Percentiles rank a stretch among this genome's conserved stretches.
These are phyloP conservation scores for Metahyphopichia silvanorum DNA, from an alignment of 805 yeast genomes.

Conservation along the genomic window DNA sequence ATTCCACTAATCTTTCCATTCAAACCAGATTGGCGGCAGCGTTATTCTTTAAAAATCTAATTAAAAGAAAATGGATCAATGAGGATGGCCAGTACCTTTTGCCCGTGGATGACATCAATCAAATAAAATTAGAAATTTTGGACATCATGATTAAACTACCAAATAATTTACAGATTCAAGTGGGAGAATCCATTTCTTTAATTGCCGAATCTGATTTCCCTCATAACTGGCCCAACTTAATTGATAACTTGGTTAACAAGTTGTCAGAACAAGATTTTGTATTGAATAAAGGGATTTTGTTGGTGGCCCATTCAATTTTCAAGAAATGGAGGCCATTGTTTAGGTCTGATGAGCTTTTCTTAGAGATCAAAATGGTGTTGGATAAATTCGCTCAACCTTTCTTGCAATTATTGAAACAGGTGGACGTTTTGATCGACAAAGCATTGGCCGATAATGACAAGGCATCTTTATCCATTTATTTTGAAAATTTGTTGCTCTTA, in stretches of 20 bases:
- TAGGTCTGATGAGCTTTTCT: constrained; percentile 83
- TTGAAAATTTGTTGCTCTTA: constrained; percentile 69
- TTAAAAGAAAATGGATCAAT: constrained; percentile 84
- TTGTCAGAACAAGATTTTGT: constrained; percentile 64
- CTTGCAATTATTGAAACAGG: constrained; percentile 59
- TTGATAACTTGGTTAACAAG: constrained; percentile 69
- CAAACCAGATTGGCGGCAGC: constrained; percentile 84
- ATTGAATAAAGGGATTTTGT: constrained; percentile 78
- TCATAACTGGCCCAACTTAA: constrained; percentile 74
- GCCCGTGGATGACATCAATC: constrained; percentile 54
- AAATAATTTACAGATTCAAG: constrained; percentile 77
- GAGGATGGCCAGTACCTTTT: constrained; percentile 80
- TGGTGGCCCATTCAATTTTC: constrained; percentile 93
- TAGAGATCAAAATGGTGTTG: constrained; percentile 83
- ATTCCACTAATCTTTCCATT: constrained; percentile 49
- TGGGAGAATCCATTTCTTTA: constrained; percentile 88
- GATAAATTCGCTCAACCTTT: constrained; percentile 82
- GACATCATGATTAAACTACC: constrained; percentile 85
- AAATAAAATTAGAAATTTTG: constrained; percentile 74
- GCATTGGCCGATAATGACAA: constrained; percentile 39
- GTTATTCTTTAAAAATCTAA: constrained; percentile 82
- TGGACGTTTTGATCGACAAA: constrained; percentile 60
- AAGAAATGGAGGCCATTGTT: constrained; percentile 95
- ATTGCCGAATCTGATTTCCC: constrained; percentile 98
- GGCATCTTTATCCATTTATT: constrained; percentile 50